phyloP scores from a whole-genome alignment of 1,139 yeast genomes.

The Nadsonia starkeyi-henricii region DNA sequence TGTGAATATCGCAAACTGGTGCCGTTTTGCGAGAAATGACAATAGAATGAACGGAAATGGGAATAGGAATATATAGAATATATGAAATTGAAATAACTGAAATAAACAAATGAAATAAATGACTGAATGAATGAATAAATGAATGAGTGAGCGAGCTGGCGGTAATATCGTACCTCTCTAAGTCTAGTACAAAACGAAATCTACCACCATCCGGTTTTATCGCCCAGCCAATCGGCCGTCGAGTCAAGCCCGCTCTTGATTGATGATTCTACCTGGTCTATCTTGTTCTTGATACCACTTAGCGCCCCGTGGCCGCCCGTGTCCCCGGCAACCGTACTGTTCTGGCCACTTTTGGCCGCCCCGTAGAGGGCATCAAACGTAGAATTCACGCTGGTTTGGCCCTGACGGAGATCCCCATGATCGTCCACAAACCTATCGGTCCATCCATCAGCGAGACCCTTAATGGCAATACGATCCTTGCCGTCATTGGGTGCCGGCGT shows the following conservation, averaged over 20 bases:
- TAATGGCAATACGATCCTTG: constrained; percentile 18
- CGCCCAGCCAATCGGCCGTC: background rate
- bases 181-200: too few relatives aligned
- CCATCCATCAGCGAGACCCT: constrained; percentile 38
- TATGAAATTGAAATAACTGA: too few relatives aligned
- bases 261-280: background rate
- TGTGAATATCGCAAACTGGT: too few relatives aligned
- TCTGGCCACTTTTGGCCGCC: background rate
- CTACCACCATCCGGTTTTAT: background rate
- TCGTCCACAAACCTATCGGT: constrained; percentile 33
- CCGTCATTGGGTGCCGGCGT: constrained; percentile 52
- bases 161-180: too few relatives aligned
- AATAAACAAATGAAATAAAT: too few relatives aligned
- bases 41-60: too few relatives aligned
- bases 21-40: too few relatives aligned
- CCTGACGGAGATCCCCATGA: constrained; percentile 42
- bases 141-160: too few relatives aligned
- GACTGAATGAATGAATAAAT: too few relatives aligned
- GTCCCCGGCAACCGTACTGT: background rate
- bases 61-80: too few relatives aligned
- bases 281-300: background rate
- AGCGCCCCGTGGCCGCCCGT: background rate
- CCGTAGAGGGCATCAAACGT: constrained; percentile 20
- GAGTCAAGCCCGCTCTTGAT: background rate
- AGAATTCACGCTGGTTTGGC: constrained; percentile 19